These are phyloP conservation scores for Cadophora sp. DNA, from an alignment of 2,329 filamentous ascomycete genomes.

Conservation along the genomic window DNA sequence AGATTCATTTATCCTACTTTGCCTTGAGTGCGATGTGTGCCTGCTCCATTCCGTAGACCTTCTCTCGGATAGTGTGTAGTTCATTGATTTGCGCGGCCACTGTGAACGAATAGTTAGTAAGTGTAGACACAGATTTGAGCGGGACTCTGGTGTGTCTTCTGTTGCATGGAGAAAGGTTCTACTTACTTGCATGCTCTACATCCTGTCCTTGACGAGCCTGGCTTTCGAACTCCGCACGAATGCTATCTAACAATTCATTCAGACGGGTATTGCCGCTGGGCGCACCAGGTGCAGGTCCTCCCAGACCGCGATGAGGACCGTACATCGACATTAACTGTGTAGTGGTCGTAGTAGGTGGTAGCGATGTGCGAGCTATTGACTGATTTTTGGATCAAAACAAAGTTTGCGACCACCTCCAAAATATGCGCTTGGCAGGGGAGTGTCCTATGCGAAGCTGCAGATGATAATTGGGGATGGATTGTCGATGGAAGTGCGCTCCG, in stretches of 20 bases:
- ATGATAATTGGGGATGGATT: conserved; percentile 10
- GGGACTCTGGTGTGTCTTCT: neutral
- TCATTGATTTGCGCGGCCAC: conserved; percentile 92
- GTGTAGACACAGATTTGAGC: neutral
- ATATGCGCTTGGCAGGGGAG: conserved; percentile 5
- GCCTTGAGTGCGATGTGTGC: conserved; percentile 86
- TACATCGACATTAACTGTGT: conserved; percentile 78
- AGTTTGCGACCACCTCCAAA: conserved; percentile 21
- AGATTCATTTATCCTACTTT: conserved; percentile 67
- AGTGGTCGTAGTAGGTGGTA: neutral
- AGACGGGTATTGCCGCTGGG: conserved; percentile 64
- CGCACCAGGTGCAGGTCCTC: conserved; percentile 69
- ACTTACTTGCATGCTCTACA: conserved; percentile 93
- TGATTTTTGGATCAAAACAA: neutral
- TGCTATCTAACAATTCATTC: conserved; percentile 89
- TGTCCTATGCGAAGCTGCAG: neutral
- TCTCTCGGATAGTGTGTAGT: conserved; percentile 91
- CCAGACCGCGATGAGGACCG: conserved; percentile 83
- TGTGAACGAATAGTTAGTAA: conserved; percentile 47
- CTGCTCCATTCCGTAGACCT: conserved; percentile 93
- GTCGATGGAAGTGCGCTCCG: conserved; percentile 16
- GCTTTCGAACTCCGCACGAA: conserved; percentile 89
- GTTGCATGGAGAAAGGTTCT: neutral
- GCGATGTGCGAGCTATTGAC: neutral
- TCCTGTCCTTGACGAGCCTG: conserved; percentile 82